Base-by-base conservation (phyloP, 257 asterid species). In the Solanum pinnatisectum region DNA sequence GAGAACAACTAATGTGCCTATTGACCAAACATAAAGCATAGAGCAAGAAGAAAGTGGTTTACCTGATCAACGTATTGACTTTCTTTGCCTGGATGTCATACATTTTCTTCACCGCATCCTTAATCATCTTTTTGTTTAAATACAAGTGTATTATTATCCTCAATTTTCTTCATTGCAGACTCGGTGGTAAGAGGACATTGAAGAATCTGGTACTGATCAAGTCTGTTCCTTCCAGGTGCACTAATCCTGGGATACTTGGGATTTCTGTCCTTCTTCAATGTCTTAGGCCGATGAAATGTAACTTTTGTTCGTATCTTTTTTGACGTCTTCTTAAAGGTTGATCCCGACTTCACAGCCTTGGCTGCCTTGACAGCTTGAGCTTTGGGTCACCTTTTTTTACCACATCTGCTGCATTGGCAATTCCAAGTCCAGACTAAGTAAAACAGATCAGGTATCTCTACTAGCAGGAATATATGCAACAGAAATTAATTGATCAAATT, bases 1-100 rank as follows among this genome's bases (percentile, higher is more conserved):
- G 18, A 67, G 73, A 25, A 27, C 65, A 42, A 78, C 67, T 77
- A 77, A n/a, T 25, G 84, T 46, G 67, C 67, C 40, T 16, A 78
- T 40, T n/a, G 9, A 79, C 39, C 67, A 79, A 79, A 49, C 68
- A 79, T 1, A 46, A 77, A 30, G 12, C 56, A 76, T 4, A 27
- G 18, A 81, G 15, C 33, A 81, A 81, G 63, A 81, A 46, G 11
- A 36, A 81, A 46, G 68, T 32, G 3, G 67, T 27, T 90, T 90
- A 93, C 95, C 94, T 90, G 93, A 92, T 91, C 63, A 93, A 93
- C 1, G 95, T 93, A 90, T 93, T 92, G 52, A 92, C 92, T 79
- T 91, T 92, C 92, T 91, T 93, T 72, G 90, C 86, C 90, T 90
- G 94, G 44, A 92, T 92, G 83, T 91, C 94, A 6, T 93, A 93